A percentile compares a stretch with the other conserved stretches of the same genome.
phyloP scores from a whole-genome alignment of 306 rosid genomes.

The Benincasa hispida region DNA sequence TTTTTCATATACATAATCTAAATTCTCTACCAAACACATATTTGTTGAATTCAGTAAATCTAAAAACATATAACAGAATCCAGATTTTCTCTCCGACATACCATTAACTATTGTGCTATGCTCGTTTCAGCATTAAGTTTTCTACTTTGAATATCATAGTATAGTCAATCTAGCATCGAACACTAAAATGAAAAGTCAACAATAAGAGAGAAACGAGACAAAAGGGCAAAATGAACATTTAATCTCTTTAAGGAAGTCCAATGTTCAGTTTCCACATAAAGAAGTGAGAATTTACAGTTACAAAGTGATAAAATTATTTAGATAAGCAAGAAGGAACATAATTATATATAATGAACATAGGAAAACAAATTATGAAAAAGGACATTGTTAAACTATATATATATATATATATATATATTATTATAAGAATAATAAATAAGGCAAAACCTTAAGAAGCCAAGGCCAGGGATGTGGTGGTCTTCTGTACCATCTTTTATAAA shows the following conservation, averaged over 20 bases:
- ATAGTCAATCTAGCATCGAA: background rate
- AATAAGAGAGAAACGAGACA: background rate
- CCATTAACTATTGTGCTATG: too few relatives aligned
- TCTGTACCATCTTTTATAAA: background rate
- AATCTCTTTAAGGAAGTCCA: background rate
- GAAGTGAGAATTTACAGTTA: slow-evolving; percentile 12
- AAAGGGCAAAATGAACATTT: background rate
- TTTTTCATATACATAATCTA: too few relatives aligned
- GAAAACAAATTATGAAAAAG: background rate
- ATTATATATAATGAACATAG: background rate
- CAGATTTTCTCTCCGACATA: too few relatives aligned
- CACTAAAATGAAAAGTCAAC: background rate
- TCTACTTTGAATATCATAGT: background rate
- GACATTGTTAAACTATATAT: background rate
- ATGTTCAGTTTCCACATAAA: background rate
- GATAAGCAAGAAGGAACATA: background rate
- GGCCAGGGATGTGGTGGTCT: background rate
- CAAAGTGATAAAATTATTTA: slow-evolving; percentile 9
- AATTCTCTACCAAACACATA: too few relatives aligned
- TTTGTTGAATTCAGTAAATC: too few relatives aligned
- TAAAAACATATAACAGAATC: too few relatives aligned
- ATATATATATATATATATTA: too few relatives aligned
- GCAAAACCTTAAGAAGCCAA: background rate
- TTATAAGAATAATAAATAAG: background rate
- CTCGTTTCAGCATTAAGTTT: background rate